Evolutionary conservation across 352 stramenopile species (phyloP).

Genomic region (Lagenidium sp.): DNA sequence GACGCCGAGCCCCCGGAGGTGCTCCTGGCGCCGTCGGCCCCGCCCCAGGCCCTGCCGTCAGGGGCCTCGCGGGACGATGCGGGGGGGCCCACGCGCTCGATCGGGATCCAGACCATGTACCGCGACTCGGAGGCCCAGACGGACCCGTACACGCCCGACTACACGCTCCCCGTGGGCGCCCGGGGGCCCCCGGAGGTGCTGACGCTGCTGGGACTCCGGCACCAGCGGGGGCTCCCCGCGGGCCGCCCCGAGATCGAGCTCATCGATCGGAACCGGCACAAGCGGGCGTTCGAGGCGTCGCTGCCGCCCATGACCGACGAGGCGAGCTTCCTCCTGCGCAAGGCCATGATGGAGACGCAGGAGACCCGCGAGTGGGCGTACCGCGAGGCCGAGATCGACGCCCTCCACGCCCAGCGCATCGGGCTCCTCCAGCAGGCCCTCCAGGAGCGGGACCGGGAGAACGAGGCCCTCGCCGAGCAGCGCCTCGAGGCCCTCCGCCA

Average conservation of each 20-base stretch:
- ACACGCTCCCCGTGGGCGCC: slow-evolving; percentile 54
- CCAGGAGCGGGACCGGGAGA: slow-evolving; percentile 81
- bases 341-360: slow-evolving; percentile 89
- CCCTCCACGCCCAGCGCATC: slow-evolving; percentile 72
- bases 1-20: slow-evolving; percentile 83
- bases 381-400: slow-evolving; percentile 86
- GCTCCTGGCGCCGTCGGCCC: slow-evolving; percentile 56
- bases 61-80: slow-evolving; percentile 20
- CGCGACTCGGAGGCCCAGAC: slow-evolving; percentile 92
- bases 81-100: slow-evolving; percentile 37
- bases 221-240: slow-evolving; percentile 65
- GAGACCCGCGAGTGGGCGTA: slow-evolving; percentile 86
- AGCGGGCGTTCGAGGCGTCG: slow-evolving; percentile 75
- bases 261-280: slow-evolving; percentile 86
- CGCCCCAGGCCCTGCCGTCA: slow-evolving; percentile 18
- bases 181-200: slow-evolving; percentile 73
- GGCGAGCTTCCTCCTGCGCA: slow-evolving; percentile 84
- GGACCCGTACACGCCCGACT: slow-evolving; percentile 90
- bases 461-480: slow-evolving; percentile 89
- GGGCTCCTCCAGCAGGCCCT: slow-evolving; percentile 73
- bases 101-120: slow-evolving; percentile 88
- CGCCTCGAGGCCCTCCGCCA: slow-evolving; percentile 85
- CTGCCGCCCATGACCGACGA: slow-evolving; percentile 94
- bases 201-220: slow-evolving; percentile 59
- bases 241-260: slow-evolving; percentile 84